Evolutionary conservation across 345 rosid genomes (phyloP).

Genomic region (Euphorbia peplus): DNA sequence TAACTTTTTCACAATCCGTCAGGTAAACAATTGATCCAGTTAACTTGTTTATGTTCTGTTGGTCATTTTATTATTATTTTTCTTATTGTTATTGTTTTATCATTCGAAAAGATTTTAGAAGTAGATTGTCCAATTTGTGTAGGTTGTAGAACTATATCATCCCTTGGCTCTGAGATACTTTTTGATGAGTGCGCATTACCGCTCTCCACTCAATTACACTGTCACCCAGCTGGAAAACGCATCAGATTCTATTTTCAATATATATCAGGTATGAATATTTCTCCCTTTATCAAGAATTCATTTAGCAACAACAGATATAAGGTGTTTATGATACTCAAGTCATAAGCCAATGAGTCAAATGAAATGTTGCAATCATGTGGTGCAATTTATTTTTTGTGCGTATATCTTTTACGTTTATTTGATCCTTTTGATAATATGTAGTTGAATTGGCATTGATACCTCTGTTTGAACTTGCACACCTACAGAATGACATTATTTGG

Average conservation of each 20-base stretch:
- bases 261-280: slow-evolving; percentile 64
- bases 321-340: too few relatives aligned
- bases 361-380: too few relatives aligned
- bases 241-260: slow-evolving; percentile 66
- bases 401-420: too few relatives aligned
- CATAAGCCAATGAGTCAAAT: too few relatives aligned
- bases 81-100: too few relatives aligned
- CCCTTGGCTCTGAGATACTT: slow-evolving; percentile 80
- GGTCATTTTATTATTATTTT: neutral
- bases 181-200: slow-evolving; percentile 75
- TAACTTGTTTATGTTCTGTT: neutral
- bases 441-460: too few relatives aligned
- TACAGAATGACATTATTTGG: too few relatives aligned
- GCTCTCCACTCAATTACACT: slow-evolving; percentile 73
- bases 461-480: too few relatives aligned
- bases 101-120: neutral
- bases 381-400: too few relatives aligned
- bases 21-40: slow-evolving; percentile 35
- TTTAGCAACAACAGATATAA: too few relatives aligned
- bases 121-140: slow-evolving; percentile 11
- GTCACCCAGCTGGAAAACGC: slow-evolving; percentile 61
- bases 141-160: slow-evolving; percentile 72
- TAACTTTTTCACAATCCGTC: slow-evolving; percentile 69
- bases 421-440: too few relatives aligned
- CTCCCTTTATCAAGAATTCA: too few relatives aligned